A percentile compares a stretch with the other conserved stretches of the same genome.
Conservation (phyloP, 495 filamentous ascomycete species). For the Hyaloscypha variabilis region DNA sequence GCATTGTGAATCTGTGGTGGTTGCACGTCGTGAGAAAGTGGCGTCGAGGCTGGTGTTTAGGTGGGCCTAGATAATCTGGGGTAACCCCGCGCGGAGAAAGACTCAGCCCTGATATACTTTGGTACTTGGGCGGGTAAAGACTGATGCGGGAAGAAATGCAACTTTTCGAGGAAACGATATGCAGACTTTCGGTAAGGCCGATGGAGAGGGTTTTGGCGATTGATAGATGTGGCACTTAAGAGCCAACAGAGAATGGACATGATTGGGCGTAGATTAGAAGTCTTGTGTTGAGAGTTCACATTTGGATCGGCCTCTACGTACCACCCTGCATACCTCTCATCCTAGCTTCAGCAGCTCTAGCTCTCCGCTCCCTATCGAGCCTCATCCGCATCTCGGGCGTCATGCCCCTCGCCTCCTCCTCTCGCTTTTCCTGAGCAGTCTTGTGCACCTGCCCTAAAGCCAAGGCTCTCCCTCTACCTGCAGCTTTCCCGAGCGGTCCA, state of each 20-base stretch:
- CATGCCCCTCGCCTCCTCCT: conserved; percentile 82
- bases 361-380: conserved; percentile 80
- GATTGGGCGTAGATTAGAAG: neutral
- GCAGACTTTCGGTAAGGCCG: neutral
- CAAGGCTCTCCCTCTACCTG: conserved; percentile 49
- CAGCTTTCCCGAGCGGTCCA: conserved; percentile 36
- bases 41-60: neutral
- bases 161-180: neutral
- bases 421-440: conserved; percentile 72
- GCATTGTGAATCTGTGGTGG: neutral
- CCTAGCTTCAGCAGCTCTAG: conserved; percentile 85
- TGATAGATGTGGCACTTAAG: neutral
- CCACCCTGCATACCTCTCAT: conserved; percentile 46
- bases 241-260: neutral
- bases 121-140: conserved; percentile 1
- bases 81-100: conserved; percentile 3
- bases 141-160: neutral
- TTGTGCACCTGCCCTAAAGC: conserved; percentile 56
- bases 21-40: neutral
- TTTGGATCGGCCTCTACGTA: neutral
- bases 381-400: conserved; percentile 80
- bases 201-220: neutral
- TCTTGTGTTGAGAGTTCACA: neutral
- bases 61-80: conserved; percentile 1
- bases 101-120: neutral